These are phyloP conservation scores for Coprinopsis cinerea DNA, from an alignment of 768 basidiomycete species.

Conservation along the genomic window DNA sequence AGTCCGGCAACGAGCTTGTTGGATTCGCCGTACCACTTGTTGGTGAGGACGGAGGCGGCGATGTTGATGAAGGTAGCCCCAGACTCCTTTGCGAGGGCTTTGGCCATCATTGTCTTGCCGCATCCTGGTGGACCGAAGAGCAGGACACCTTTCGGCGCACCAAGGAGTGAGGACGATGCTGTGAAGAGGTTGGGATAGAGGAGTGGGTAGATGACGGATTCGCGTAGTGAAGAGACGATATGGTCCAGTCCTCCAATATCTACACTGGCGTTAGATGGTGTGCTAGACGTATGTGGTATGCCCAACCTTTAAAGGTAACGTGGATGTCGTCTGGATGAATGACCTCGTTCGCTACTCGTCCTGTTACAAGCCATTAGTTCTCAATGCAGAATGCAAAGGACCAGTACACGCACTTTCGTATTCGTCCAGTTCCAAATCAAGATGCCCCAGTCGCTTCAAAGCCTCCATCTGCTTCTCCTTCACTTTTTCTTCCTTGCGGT, in stretches of 20 bases:
- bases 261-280: constrained; percentile 18
- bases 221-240: constrained; percentile 84
- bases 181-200: constrained; percentile 86
- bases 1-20: constrained; percentile 95
- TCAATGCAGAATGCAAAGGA: background rate
- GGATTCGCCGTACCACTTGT: constrained; percentile 46
- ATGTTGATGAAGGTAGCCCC: constrained; percentile 90
- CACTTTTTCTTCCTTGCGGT: constrained; percentile 54
- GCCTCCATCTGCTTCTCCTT: constrained; percentile 68
- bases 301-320: constrained; percentile 65
- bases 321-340: constrained; percentile 89
- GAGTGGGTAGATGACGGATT: constrained; percentile 94
- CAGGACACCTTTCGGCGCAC: constrained; percentile 92
- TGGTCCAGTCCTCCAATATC: constrained; percentile 93
- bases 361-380: constrained; percentile 28
- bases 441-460: constrained; percentile 65
- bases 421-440: constrained; percentile 74
- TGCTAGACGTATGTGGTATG: background rate
- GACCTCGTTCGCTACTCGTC: constrained; percentile 85
- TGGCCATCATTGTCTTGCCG: constrained; percentile 99
- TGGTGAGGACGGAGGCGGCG: constrained; percentile 40
- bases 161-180: constrained; percentile 72
- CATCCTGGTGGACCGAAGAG: constrained; percentile 97
- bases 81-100: constrained; percentile 94
- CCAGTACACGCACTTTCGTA: constrained; percentile 65